Conservation (phyloP, 2,329 filamentous ascomycete genomes). For the Colletotrichum theobromicola region DNA sequence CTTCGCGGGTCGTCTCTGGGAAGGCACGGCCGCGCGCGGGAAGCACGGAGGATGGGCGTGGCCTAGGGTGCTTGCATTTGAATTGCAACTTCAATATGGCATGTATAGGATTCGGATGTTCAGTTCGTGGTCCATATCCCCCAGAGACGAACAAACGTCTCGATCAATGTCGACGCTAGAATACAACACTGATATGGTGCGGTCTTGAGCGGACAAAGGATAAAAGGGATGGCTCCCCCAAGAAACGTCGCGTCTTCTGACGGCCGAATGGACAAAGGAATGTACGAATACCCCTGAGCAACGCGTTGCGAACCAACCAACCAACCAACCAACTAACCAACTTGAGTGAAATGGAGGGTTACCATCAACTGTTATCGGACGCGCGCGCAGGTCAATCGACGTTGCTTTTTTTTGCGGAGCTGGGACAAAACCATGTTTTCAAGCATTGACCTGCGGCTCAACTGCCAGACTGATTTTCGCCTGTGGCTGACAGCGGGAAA, state of each 20-base stretch:
- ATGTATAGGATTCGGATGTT: not conserved
- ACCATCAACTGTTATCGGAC: not conserved
- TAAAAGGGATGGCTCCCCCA: not conserved
- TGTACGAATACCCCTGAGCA: not conserved
- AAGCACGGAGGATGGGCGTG: not conserved
- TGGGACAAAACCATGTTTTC: not conserved
- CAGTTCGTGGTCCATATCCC: not conserved
- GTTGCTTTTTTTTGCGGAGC: not conserved
- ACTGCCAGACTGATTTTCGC: not conserved
- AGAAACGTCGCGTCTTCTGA: not conserved
- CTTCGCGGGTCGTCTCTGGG: not conserved
- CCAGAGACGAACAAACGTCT: not conserved
- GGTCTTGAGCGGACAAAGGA: not conserved
- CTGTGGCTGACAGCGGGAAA: not conserved
- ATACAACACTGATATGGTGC: not conserved
- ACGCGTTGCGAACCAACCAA: not conserved
- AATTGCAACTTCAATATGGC: not conserved
- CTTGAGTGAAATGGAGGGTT: not conserved
- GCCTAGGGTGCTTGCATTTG: not conserved
- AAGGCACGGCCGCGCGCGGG: not conserved
- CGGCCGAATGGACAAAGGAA: not conserved
- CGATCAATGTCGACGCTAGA: not conserved
- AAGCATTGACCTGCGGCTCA: not conserved
- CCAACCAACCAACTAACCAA: too few relatives aligned
- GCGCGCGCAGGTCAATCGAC: not conserved